Conservation (phyloP, 2,329 filamentous ascomycete species). For the Ophiocordyceps robertsii region DNA sequence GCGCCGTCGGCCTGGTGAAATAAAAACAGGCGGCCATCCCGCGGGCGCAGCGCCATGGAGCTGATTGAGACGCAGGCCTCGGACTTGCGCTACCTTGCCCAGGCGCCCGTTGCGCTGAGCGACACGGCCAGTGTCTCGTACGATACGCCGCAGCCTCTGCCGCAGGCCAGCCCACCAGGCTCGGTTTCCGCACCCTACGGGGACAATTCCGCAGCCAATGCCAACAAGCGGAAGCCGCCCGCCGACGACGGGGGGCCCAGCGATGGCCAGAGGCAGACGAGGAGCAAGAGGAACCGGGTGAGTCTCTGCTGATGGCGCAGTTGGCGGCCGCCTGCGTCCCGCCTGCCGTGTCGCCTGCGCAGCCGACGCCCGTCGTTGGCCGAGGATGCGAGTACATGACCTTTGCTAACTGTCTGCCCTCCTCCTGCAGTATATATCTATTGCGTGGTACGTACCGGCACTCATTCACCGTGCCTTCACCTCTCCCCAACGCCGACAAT, state of each 20-base stretch:
- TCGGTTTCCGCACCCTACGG: slow-evolving; percentile 27
- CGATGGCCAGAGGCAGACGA: slow-evolving; percentile 35
- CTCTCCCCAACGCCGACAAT: not conserved
- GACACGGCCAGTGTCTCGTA: slow-evolving; percentile 17
- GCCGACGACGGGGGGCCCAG: slow-evolving; percentile 25
- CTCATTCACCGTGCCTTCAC: not conserved
- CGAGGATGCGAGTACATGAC: no score
- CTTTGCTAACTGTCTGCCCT: not conserved
- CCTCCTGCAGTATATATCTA: slow-evolving; percentile 30
- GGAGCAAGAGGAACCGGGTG: slow-evolving; percentile 47
- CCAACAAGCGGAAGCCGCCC: slow-evolving; percentile 20
- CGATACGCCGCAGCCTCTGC: slow-evolving; percentile 17
- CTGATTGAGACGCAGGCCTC: slow-evolving; percentile 40
- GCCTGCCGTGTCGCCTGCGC: no score
- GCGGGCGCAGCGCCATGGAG: slow-evolving; percentile 28
- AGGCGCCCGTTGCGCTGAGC: slow-evolving; percentile 19
- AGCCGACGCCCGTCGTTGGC: no score
- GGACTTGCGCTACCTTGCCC: slow-evolving; percentile 37
- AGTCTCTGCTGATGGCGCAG: slow-evolving; percentile 12
- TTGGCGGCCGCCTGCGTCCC: not conserved
- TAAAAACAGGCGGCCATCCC: not conserved
- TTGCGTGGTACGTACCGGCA: slow-evolving; percentile 37
- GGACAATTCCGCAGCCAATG: slow-evolving; percentile 33
- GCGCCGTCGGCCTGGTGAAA: not conserved
- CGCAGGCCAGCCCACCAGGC: slow-evolving; percentile 20